A percentile compares a stretch with the other conserved stretches of the same genome.
These are phyloP conservation scores for Trametes pubescens DNA, from an alignment of 1,284 basidiomycete genomes.

Conservation along the genomic window DNA sequence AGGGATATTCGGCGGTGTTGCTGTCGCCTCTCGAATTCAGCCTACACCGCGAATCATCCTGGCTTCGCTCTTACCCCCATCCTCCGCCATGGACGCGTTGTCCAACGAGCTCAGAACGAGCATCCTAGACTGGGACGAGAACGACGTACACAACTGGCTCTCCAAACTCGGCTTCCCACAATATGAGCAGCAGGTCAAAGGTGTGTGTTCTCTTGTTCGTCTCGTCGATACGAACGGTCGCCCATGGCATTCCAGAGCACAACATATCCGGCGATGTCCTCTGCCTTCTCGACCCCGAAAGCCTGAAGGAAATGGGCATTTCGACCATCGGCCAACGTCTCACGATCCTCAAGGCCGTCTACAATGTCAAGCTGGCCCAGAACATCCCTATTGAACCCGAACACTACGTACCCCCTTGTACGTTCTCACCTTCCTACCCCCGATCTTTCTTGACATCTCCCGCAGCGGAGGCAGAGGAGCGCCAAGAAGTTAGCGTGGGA, in stretches of 20 bases:
- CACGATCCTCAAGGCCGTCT: conserved; percentile 89
- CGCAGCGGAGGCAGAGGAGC: conserved; percentile 74
- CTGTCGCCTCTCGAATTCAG: conserved; percentile 30
- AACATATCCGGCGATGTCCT: conserved; percentile 91
- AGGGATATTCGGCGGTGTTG: conserved; percentile 27
- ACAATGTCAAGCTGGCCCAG: conserved; percentile 85
- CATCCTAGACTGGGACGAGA: conserved; percentile 85
- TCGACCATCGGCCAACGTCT: conserved; percentile 87
- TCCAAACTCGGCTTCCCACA: conserved; percentile 79
- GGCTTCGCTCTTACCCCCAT: conserved; percentile 27
- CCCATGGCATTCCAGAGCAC: conserved; percentile 63
- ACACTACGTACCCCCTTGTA: conserved; percentile 91
- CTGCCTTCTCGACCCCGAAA: conserved; percentile 81
- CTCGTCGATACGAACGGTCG: conserved; percentile 23
- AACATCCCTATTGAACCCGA: conserved; percentile 86
- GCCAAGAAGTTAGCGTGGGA: conserved; percentile 69
- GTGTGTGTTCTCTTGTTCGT: conserved; percentile 47
- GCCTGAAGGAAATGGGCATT: conserved; percentile 87
- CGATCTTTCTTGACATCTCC: conserved; percentile 19
- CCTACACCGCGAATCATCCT: conserved; percentile 26
- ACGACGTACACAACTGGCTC: conserved; percentile 81
- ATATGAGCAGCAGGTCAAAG: conserved; percentile 78
- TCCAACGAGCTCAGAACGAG: conserved; percentile 49
- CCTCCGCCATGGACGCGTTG: conserved; percentile 46
- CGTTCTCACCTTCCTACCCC: conserved; percentile 42